A percentile compares a stretch with the other conserved stretches of the same genome.
Conservation (phyloP, 148 eudicot genomes). For the Nepenthes mirabilis region DNA sequence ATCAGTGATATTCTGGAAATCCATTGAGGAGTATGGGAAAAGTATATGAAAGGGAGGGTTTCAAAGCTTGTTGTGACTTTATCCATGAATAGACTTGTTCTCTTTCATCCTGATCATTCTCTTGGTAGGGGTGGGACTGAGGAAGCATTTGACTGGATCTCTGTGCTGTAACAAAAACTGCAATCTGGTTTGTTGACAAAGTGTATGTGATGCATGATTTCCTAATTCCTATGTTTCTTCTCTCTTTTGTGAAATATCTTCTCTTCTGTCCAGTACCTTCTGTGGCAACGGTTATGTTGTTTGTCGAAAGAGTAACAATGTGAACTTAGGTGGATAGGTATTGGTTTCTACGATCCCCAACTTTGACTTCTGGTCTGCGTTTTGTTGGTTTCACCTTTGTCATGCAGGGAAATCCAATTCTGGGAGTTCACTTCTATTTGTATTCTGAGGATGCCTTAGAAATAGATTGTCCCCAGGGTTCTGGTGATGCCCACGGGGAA, state of each 20-base stretch:
- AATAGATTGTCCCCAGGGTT: constrained; percentile 70
- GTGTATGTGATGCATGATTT: background rate
- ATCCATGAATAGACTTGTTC: no score
- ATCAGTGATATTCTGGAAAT: no score
- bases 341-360: background rate
- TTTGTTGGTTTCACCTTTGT: background rate
- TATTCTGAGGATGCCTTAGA: constrained; percentile 69
- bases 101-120: no score
- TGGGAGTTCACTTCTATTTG: constrained; percentile 88
- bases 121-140: no score
- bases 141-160: no score
- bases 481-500: constrained; percentile 56
- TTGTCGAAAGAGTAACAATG: background rate
- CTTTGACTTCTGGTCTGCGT: constrained; percentile 1
- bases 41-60: no score
- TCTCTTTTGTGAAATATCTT: background rate
- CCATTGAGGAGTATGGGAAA: no score
- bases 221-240: background rate
- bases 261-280: background rate
- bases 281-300: background rate
- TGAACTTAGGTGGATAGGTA: background rate
- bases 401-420: constrained; percentile 80
- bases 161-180: no score
- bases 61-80: no score
- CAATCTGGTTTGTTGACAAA: background rate